Percentiles rank a stretch among this genome's conserved stretches.
These are phyloP conservation scores for Citrus australasica DNA, from an alignment of 345 rosid genomes.

Conservation along the genomic window DNA sequence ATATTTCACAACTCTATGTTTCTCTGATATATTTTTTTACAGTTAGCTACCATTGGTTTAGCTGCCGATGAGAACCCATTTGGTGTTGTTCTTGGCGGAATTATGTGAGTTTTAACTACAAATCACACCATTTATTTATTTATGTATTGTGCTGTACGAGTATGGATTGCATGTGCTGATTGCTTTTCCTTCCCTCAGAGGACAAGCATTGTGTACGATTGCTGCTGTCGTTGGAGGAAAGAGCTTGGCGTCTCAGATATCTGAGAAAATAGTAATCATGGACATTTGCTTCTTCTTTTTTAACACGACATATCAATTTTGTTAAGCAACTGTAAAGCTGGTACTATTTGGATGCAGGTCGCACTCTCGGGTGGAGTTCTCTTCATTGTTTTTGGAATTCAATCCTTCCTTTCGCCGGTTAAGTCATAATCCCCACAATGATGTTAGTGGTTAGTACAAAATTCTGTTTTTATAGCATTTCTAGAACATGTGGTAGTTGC, in stretches of 20 bases:
- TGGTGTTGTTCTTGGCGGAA: slow-evolving; percentile 87
- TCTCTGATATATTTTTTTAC: slow-evolving; percentile 20
- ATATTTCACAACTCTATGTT: slow-evolving; percentile 13
- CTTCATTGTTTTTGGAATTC: slow-evolving; percentile 83
- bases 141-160: background rate
- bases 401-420: slow-evolving; percentile 70
- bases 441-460: slow-evolving; percentile 29
- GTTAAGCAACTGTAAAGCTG: background rate
- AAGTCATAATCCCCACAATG: slow-evolving; percentile 24
- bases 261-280: slow-evolving; percentile 67
- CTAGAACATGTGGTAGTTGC: background rate
- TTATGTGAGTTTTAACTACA: slow-evolving; percentile 45
- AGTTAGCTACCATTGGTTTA: slow-evolving; percentile 93
- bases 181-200: slow-evolving; percentile 42
- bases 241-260: slow-evolving; percentile 94
- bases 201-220: slow-evolving; percentile 82
- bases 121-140: background rate
- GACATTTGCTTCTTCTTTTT: background rate
- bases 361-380: slow-evolving; percentile 88
- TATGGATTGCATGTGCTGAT: background rate
- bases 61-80: slow-evolving; percentile 96
- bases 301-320: background rate
- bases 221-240: slow-evolving; percentile 97
- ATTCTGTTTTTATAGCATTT: slow-evolving; percentile 4
- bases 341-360: slow-evolving; percentile 48